phyloP scores from a whole-genome alignment of 2,329 filamentous ascomycete species.

The Didymella glomerata region DNA sequence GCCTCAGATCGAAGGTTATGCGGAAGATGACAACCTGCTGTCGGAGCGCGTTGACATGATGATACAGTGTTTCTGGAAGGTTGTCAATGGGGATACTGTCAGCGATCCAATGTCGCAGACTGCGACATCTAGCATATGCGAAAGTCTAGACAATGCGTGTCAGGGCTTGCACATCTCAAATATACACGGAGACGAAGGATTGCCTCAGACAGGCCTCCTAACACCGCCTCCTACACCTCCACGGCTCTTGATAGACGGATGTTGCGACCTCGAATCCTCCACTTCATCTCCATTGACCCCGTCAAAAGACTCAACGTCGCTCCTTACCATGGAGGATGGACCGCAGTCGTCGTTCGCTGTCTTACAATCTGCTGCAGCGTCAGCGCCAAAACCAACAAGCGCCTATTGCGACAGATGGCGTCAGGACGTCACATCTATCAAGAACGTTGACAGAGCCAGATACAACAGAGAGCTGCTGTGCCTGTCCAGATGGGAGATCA shows the following conservation, averaged over 20 bases:
- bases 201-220: not conserved
- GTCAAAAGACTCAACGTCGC: not conserved
- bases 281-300: too few relatives aligned
- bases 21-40: not conserved
- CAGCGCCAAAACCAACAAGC: conserved; percentile 2
- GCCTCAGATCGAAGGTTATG: not conserved
- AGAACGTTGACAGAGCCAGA: not conserved
- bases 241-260: not conserved
- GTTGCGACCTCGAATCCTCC: not conserved
- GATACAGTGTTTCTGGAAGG: conserved; percentile 1
- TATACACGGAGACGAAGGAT: not conserved
- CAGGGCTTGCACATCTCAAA: not conserved
- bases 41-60: conserved; percentile 1
- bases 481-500: conserved; percentile 25
- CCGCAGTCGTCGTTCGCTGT: not conserved
- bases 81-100: not conserved
- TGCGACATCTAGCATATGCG: too few relatives aligned
- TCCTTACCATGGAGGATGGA: not conserved
- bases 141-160: not conserved
- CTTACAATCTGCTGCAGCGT: not conserved
- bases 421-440: not conserved
- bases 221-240: conserved; percentile 3
- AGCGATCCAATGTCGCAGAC: not conserved
- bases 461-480: conserved; percentile 24
- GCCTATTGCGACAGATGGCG: conserved; percentile 16